phyloP scores from a whole-genome alignment of 257 asterid genomes.

The Capsicum baccatum region DNA sequence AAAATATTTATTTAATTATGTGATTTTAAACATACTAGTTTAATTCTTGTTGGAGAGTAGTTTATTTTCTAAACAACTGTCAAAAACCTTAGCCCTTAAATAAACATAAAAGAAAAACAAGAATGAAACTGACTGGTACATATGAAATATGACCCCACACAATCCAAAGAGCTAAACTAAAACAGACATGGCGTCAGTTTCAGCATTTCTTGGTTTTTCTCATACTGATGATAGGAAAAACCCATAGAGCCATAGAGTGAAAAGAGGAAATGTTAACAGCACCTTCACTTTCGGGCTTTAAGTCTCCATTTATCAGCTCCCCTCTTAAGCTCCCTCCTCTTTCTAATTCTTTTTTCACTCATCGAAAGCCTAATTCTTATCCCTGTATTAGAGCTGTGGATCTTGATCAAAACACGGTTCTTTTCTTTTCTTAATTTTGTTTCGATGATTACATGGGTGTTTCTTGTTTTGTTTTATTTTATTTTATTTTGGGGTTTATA shows the following conservation, averaged over 20 bases:
- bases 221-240: background rate
- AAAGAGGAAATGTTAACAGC: conserved; percentile 49
- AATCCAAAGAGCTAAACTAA: conserved; percentile 39
- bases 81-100: too few relatives aligned
- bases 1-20: too few relatives aligned
- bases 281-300: conserved; percentile 62
- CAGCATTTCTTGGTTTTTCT: conserved; percentile 11
- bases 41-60: too few relatives aligned
- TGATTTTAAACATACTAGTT: too few relatives aligned
- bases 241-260: background rate
- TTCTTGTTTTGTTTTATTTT: too few relatives aligned
- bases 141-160: conserved; percentile 44
- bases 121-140: conserved; percentile 35
- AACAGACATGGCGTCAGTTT: background rate
- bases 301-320: conserved; percentile 61
- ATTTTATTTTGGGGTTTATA: background rate
- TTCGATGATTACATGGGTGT: background rate
- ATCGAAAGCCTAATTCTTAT: conserved; percentile 52
- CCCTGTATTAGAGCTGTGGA: conserved; percentile 82
- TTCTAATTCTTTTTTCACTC: conserved; percentile 42
- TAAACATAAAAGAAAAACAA: too few relatives aligned
- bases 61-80: too few relatives aligned
- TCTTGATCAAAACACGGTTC: conserved; percentile 90
- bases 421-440: background rate
- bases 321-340: conserved; percentile 53